Evolutionary conservation across 2,329 filamentous ascomycete species (phyloP).

Genomic region (Reticulascus tulasneorum): DNA sequence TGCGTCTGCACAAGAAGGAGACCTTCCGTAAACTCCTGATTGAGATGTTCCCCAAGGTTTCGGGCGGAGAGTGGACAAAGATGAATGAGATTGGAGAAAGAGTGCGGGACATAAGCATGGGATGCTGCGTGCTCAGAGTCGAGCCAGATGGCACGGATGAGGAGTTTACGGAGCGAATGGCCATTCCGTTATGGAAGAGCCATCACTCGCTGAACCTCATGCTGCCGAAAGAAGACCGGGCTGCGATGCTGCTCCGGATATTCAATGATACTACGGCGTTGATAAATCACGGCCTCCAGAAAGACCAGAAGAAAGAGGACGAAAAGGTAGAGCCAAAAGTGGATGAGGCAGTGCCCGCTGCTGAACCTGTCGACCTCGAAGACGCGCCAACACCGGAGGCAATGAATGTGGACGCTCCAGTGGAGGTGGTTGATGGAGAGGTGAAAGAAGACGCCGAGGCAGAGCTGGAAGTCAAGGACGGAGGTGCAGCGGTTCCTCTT

Average conservation of each 20-base stretch:
- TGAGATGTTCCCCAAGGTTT: slow-evolving; percentile 94
- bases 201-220: slow-evolving; percentile 91
- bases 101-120: slow-evolving; percentile 76
- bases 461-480: background rate
- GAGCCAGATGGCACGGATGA: slow-evolving; percentile 65
- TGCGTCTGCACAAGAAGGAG: slow-evolving; percentile 70
- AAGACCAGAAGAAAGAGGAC: slow-evolving; percentile 33
- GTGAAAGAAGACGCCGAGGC: background rate
- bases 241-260: slow-evolving; percentile 84
- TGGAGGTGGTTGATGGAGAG: background rate
- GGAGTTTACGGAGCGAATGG: slow-evolving; percentile 70
- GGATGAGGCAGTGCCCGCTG: slow-evolving; percentile 15
- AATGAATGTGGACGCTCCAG: slow-evolving; percentile 7
- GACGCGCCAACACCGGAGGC: slow-evolving; percentile 32
- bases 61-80: slow-evolving; percentile 66
- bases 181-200: slow-evolving; percentile 91
- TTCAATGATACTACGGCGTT: slow-evolving; percentile 87
- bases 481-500: background rate
- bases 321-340: slow-evolving; percentile 30
- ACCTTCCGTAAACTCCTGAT: slow-evolving; percentile 80
- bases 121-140: slow-evolving; percentile 85
- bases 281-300: slow-evolving; percentile 62
- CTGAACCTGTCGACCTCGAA: slow-evolving; percentile 27
- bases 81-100: slow-evolving; percentile 86
- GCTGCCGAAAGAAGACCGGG: slow-evolving; percentile 94